A percentile compares a stretch with the other conserved stretches of the same genome.
phyloP scores from a whole-genome alignment of 192 early-diverging fungal species.

The Gonapodya sp. region DNA sequence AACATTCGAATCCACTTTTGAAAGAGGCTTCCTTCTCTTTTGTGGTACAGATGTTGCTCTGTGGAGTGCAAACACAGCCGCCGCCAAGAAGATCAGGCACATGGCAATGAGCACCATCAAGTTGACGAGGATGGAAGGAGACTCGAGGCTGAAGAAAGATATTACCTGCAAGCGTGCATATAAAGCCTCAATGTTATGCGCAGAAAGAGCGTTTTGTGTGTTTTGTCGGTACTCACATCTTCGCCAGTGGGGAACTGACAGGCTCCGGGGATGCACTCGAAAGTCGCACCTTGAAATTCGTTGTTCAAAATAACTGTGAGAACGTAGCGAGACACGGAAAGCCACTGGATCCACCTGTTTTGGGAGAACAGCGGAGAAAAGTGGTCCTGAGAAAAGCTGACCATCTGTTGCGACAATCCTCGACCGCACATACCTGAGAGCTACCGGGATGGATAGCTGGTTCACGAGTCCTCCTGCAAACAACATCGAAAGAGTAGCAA shows the following conservation, averaged over 20 bases:
- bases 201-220: background rate
- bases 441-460: background rate
- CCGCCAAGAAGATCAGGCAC: background rate
- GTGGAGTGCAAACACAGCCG: background rate
- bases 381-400: background rate
- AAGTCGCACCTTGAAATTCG: background rate
- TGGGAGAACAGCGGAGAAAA: background rate
- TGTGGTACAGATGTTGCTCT: background rate
- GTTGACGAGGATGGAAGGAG: background rate
- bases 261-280: background rate
- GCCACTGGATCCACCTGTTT: slow-evolving; percentile 9
- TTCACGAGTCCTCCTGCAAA: background rate
- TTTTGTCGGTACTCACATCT: background rate
- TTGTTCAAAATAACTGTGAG: background rate
- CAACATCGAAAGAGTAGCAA: background rate
- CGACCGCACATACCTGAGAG: background rate
- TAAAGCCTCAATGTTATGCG: background rate
- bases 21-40: too few relatives aligned
- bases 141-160: background rate
- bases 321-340: background rate
- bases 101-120: background rate
- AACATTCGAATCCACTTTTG: too few relatives aligned
- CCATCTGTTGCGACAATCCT: too few relatives aligned
- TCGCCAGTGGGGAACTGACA: slow-evolving; percentile 5
- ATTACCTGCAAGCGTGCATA: background rate